A percentile compares a stretch with the other conserved stretches of the same genome.
phyloP scores from a whole-genome alignment of 1,284 basidiomycete species.

The Porodaedalea pini region DNA sequence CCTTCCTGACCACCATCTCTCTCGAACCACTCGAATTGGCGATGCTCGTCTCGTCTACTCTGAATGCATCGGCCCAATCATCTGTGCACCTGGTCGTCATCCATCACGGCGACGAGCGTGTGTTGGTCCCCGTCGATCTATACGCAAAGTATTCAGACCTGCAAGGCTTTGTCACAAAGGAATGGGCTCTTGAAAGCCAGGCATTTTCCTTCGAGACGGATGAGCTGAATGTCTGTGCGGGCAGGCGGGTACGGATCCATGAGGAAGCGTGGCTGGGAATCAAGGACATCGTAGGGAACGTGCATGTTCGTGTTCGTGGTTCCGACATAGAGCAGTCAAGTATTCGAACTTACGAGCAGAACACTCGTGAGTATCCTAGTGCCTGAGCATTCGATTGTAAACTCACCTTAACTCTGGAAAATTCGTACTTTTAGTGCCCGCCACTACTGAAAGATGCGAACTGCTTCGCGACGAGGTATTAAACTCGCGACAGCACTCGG shows the following conservation, averaged over 20 bases:
- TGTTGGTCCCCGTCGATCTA: constrained; percentile 10
- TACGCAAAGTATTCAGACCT: constrained; percentile 15
- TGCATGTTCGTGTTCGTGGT: constrained; percentile 9
- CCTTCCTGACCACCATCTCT: neutral
- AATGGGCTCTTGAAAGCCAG: constrained; percentile 7
- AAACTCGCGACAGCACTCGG: constrained; percentile 1
- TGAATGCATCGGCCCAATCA: constrained; percentile 2
- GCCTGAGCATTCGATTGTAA: no score
- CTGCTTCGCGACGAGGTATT: neutral
- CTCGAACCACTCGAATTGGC: neutral
- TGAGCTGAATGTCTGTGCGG: constrained; percentile 17
- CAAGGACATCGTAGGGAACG: constrained; percentile 16
- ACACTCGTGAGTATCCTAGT: no score
- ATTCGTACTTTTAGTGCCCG: neutral
- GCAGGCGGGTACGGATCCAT: constrained; percentile 12
- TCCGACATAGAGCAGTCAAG: neutral
- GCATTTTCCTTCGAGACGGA: constrained; percentile 14
- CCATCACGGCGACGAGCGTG: constrained; percentile 7
- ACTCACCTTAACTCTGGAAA: no score
- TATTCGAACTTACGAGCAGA: no score
- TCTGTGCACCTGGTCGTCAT: constrained; percentile 9
- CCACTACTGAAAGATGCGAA: neutral
- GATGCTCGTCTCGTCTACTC: constrained; percentile 16
- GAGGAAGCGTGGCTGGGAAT: constrained; percentile 18
- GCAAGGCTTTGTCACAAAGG: neutral